Evolutionary conservation across 768 basidiomycete species (phyloP).

Genomic region (Phlegmacium glaucopus): DNA sequence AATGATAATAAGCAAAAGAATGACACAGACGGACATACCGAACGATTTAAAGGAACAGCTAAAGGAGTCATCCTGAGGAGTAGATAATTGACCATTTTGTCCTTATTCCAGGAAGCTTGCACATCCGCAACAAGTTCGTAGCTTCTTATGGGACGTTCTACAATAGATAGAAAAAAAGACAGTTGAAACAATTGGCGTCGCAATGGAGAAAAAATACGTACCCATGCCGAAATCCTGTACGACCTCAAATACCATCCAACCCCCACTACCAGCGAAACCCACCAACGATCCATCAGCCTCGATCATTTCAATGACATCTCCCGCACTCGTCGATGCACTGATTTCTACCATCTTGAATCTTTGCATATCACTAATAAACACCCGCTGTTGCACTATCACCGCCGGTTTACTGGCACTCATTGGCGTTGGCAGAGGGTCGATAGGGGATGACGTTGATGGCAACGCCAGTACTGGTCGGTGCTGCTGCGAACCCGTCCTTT

Average conservation of each 20-base stretch:
- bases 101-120: constrained; percentile 84
- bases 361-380: constrained; percentile 78
- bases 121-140: constrained; percentile 84
- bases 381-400: constrained; percentile 54
- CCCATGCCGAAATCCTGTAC: constrained; percentile 93
- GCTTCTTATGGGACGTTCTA: constrained; percentile 89
- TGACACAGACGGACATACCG: constrained; percentile 38
- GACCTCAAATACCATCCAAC: constrained; percentile 90
- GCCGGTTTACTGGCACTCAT: constrained; percentile 3
- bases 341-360: constrained; percentile 75
- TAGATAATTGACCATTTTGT: constrained; percentile 76
- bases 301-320: constrained; percentile 67
- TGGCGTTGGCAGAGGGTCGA: constrained; percentile 3
- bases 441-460: too few species aligned
- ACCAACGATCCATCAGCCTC: constrained; percentile 65
- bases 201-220: constrained; percentile 30
- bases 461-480: constrained; percentile 2
- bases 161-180: constrained; percentile 13
- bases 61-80: constrained; percentile 74
- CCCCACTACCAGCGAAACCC: constrained; percentile 53
- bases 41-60: constrained; percentile 53
- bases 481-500: constrained; percentile 19
- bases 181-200: constrained; percentile 4
- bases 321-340: constrained; percentile 59
- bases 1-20: constrained; percentile 6